Evolutionary conservation across 495 filamentous ascomycete genomes (phyloP).

Genomic region (Pseudevernia furfuracea): DNA sequence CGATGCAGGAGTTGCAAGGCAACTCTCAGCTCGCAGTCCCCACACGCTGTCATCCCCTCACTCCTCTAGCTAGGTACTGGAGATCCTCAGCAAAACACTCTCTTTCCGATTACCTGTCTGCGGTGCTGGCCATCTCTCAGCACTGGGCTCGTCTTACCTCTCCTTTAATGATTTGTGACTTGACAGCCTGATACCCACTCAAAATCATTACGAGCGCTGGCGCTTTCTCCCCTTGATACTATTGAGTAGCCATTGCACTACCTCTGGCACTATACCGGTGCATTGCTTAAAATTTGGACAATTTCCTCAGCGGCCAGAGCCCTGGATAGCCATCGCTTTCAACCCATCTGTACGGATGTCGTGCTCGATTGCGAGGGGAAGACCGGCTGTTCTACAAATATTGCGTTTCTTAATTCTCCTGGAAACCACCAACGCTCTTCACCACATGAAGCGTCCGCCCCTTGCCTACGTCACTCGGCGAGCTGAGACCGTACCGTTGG

Average conservation of each 20-base stretch:
- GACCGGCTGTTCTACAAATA: neutral
- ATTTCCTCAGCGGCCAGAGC: neutral
- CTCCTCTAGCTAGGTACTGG: neutral
- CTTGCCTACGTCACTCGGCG: slow-evolving; percentile 21
- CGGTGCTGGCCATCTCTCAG: slow-evolving; percentile 4
- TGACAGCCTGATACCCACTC: neutral
- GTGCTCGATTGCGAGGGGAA: neutral
- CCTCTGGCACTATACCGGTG: neutral
- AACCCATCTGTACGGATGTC: neutral
- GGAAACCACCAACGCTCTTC: slow-evolving; percentile 17
- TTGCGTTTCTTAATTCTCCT: slow-evolving; percentile 10
- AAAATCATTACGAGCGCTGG: neutral
- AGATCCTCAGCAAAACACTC: neutral
- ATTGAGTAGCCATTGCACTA: neutral
- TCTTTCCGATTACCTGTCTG: neutral
- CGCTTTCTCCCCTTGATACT: neutral
- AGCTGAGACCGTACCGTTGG: slow-evolving; percentile 33
- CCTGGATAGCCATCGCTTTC: neutral
- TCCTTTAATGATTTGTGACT: neutral
- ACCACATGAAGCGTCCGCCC: slow-evolving; percentile 30
- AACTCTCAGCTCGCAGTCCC: neutral
- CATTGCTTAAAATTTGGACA: neutral
- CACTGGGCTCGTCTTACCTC: neutral
- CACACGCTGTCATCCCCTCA: neutral
- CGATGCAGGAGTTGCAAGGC: neutral